Evolutionary conservation across 495 filamentous ascomycete species (phyloP).

Genomic region (Podospora comata): DNA sequence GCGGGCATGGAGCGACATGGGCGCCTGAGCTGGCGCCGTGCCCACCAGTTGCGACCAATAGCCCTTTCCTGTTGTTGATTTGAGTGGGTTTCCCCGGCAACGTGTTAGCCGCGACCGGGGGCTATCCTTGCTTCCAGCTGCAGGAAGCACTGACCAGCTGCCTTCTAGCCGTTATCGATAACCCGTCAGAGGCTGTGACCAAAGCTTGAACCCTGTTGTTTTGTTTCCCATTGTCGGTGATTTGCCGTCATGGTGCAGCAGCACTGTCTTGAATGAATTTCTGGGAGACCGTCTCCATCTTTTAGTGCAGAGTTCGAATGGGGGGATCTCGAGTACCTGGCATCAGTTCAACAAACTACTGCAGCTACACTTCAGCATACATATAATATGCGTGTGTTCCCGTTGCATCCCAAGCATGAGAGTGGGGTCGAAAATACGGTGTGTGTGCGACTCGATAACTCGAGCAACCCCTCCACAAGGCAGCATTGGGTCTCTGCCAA

Average conservation of each 20-base stretch:
- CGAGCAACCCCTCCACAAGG: background rate
- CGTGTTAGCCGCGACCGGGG: slow-evolving; percentile 24
- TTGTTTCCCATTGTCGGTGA: background rate
- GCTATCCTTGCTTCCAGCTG: slow-evolving; percentile 6
- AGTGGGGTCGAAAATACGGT: slow-evolving; percentile 7
- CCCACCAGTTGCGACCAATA: slow-evolving; percentile 20
- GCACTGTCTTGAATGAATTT: background rate
- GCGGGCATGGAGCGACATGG: slow-evolving; percentile 7
- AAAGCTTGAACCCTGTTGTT: slow-evolving; percentile 9
- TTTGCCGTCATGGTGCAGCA: background rate
- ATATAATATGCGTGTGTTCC: background rate
- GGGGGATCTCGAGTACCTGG: background rate
- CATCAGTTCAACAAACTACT: background rate
- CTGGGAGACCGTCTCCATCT: background rate
- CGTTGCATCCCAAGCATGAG: background rate
- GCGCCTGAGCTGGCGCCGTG: slow-evolving; percentile 30
- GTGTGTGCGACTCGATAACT: background rate
- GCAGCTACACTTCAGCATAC: background rate
- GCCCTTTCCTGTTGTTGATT: slow-evolving; percentile 27
- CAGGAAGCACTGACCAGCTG: slow-evolving; percentile 6
- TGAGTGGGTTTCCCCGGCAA: slow-evolving; percentile 32
- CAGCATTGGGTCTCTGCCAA: background rate
- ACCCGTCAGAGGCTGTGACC: background rate
- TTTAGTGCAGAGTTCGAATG: background rate
- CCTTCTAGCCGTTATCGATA: slow-evolving; percentile 5